Conservation (phyloP, 768 basidiomycete species). For the Boletus reticuloceps region DNA sequence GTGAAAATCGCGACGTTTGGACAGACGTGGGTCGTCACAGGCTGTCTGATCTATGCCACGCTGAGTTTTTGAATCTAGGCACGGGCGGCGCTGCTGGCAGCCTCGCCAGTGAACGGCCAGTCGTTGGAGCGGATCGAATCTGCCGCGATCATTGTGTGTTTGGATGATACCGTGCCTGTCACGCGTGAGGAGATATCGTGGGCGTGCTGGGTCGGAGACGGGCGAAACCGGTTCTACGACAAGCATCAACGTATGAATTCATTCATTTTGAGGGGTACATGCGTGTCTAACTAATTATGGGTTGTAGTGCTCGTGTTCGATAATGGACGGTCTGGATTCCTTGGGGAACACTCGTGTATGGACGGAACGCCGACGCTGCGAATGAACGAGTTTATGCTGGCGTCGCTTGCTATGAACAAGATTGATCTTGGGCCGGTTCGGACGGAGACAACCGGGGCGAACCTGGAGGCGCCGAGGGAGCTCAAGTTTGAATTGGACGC, state of each 20-base stretch:
- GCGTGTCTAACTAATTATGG: conserved; percentile 1
- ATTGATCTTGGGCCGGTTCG: conserved; percentile 66
- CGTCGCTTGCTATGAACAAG: conserved; percentile 67
- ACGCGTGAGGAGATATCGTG: conserved; percentile 81
- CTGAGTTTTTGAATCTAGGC: conserved; percentile 33
- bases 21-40: conserved; percentile 67
- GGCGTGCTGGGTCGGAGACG: conserved; percentile 86
- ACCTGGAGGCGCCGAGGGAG: conserved; percentile 61
- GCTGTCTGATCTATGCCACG: not conserved
- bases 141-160: conserved; percentile 80
- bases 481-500: conserved; percentile 68
- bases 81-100: conserved; percentile 58
- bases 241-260: conserved; percentile 80
- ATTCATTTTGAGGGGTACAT: not conserved
- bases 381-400: conserved; percentile 91
- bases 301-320: conserved; percentile 85
- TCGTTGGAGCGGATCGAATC: conserved; percentile 82
- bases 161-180: conserved; percentile 81
- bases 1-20: conserved; percentile 91
- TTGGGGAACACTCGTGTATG: conserved; percentile 85
- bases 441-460: conserved; percentile 29
- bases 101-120: conserved; percentile 62
- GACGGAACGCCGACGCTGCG: conserved; percentile 96
- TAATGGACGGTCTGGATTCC: conserved; percentile 92
- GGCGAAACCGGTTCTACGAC: conserved; percentile 91